Evolutionary conservation across 2,329 filamentous ascomycete species (phyloP).

Genomic region (Paecilomyces niveus): DNA sequence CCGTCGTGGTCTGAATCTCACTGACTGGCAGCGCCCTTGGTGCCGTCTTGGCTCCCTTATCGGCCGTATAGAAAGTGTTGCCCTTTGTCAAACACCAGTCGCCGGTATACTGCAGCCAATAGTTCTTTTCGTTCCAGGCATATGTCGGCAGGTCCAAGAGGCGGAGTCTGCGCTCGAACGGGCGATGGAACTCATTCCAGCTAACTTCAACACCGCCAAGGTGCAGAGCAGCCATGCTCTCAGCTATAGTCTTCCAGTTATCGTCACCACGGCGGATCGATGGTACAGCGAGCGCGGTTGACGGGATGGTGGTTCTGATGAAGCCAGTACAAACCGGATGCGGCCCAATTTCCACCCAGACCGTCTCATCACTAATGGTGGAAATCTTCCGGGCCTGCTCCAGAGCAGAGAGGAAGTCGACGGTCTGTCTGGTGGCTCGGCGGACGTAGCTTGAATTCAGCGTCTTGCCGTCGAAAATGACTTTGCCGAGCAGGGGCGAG

Average conservation of each 20-base stretch:
- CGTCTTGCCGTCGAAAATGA: too few relatives aligned
- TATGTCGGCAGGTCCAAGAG: slow-evolving; percentile 63
- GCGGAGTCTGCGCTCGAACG: slow-evolving; percentile 52
- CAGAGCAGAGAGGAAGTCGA: too few relatives aligned
- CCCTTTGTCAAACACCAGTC: too few relatives aligned
- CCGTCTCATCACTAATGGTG: slow-evolving; percentile 60
- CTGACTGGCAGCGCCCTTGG: too few relatives aligned
- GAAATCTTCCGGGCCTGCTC: too few relatives aligned
- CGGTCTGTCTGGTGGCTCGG: too few relatives aligned
- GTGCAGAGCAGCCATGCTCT: slow-evolving; percentile 54
- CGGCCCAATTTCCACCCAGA: slow-evolving; percentile 69
- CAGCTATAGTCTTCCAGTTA: slow-evolving; percentile 57
- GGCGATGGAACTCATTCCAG: slow-evolving; percentile 64
- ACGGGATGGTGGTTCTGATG: slow-evolving; percentile 57
- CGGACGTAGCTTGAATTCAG: too few relatives aligned
- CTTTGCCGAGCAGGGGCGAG: too few relatives aligned
- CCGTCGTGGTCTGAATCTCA: too few relatives aligned
- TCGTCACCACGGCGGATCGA: slow-evolving; percentile 58
- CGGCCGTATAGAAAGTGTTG: too few relatives aligned
- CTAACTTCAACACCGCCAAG: slow-evolving; percentile 55
- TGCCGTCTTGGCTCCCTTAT: too few relatives aligned
- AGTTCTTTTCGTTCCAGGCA: slow-evolving; percentile 62
- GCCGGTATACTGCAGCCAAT: slow-evolving; percentile 64
- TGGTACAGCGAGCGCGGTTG: slow-evolving; percentile 48
- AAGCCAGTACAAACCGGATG: slow-evolving; percentile 63